A percentile compares a stretch with the other conserved stretches of the same genome.
Evolutionary conservation across 179 eudicot genomes (phyloP).

Genomic region (Silene coronaria): DNA sequence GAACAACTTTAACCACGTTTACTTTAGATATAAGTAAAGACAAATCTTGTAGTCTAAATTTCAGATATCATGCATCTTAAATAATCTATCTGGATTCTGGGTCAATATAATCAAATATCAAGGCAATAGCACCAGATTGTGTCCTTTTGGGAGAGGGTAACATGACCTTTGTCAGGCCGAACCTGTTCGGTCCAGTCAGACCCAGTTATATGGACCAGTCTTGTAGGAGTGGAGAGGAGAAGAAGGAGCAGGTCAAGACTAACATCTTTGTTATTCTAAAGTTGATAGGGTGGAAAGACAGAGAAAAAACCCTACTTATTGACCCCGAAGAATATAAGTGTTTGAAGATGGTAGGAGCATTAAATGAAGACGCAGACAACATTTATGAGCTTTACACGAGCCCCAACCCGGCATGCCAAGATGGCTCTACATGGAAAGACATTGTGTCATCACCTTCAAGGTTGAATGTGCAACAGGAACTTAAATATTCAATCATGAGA

Average conservation of each 20-base stretch:
- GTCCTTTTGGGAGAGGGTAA: neutral
- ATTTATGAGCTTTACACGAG: conserved; percentile 60
- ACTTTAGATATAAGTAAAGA: neutral
- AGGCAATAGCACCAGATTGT: neutral
- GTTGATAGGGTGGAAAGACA: conserved; percentile 99
- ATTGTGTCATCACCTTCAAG: conserved; percentile 93
- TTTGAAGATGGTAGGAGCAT: conserved; percentile 51
- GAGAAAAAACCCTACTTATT: conserved; percentile 75
- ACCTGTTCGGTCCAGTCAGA: neutral
- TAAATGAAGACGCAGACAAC: conserved; percentile 76
- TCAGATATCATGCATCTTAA: neutral
- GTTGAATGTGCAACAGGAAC: conserved; percentile 80
- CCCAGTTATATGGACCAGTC: neutral
- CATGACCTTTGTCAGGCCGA: neutral
- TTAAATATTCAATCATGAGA: conserved; percentile 76
- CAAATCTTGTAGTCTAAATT: neutral
- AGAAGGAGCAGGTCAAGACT: conserved; percentile 1
- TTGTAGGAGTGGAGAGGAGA: neutral
- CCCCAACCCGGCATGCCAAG: conserved; percentile 56
- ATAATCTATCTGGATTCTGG: neutral
- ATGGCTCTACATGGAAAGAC: conserved; percentile 86
- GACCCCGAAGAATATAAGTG: conserved; percentile 85
- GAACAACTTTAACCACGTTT: neutral
- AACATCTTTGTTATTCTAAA: conserved; percentile 32
- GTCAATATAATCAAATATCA: neutral